Conservation (phyloP, 805 yeast species). For the Myxozyma kluyveri region DNA sequence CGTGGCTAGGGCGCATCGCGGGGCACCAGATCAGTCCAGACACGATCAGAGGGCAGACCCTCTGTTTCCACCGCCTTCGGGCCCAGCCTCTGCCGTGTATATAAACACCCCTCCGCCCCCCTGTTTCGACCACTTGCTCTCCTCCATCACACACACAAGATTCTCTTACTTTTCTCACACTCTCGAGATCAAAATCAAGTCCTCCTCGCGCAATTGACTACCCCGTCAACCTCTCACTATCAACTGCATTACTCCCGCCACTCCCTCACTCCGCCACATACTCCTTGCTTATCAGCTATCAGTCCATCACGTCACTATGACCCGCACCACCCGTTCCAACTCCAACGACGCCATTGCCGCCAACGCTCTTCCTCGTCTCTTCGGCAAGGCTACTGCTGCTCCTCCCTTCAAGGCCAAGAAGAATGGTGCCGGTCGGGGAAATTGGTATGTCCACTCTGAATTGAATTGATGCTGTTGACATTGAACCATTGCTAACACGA, state of each 20-base stretch:
- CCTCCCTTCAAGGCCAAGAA: slow-evolving; percentile 27
- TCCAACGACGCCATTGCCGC: slow-evolving; percentile 12
- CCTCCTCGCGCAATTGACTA: background rate
- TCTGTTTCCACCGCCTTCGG: background rate
- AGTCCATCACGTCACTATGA: slow-evolving; percentile 8
- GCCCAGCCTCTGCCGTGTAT: background rate
- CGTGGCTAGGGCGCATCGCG: too few species aligned
- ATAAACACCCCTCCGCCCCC: background rate
- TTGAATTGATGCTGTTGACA: background rate
- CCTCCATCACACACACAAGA: background rate
- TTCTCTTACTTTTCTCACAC: too few species aligned
- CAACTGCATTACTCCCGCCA: too few species aligned
- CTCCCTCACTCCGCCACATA: too few species aligned
- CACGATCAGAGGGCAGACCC: too few species aligned
- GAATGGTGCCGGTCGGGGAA: slow-evolving; percentile 34
- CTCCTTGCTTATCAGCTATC: background rate
- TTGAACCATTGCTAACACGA: background rate
- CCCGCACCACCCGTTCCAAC: slow-evolving; percentile 26
- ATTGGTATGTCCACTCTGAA: slow-evolving; percentile 25
- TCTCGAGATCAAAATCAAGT: too few species aligned
- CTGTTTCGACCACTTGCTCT: background rate
- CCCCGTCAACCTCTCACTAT: too few species aligned
- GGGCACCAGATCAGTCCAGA: too few species aligned
- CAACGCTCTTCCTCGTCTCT: slow-evolving; percentile 28
- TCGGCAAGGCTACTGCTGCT: slow-evolving; percentile 27